Percentiles rank a stretch among this genome's conserved stretches.
These are phyloP conservation scores for Candida hungchunana DNA, from an alignment of 805 yeast species.

Conservation along the genomic window DNA sequence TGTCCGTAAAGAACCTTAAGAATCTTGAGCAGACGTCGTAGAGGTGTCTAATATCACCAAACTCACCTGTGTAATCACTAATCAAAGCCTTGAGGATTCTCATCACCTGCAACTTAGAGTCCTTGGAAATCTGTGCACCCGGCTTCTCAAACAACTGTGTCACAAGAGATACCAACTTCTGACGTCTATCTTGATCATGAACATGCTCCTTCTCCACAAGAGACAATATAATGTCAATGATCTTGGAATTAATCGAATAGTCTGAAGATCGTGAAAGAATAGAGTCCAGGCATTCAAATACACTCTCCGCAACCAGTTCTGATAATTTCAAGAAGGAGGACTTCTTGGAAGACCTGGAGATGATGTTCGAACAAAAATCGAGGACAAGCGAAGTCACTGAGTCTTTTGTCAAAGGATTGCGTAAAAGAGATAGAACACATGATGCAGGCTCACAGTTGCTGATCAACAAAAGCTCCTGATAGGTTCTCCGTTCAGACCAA, in stretches of 20 bases:
- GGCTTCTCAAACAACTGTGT: conserved; percentile 59
- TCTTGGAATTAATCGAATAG: conserved; percentile 46
- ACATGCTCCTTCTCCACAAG: conserved; percentile 57
- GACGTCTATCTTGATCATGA: conserved; percentile 49
- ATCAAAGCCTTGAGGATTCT: conserved; percentile 54
- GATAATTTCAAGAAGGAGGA: conserved; percentile 46
- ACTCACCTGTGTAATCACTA: conserved; percentile 46
- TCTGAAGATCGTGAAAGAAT: conserved; percentile 36
- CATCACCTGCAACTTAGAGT: conserved; percentile 54
- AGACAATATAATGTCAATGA: conserved; percentile 45
- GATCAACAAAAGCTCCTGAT: conserved; percentile 47
- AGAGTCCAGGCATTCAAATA: conserved; percentile 46
- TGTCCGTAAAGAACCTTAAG: conserved; percentile 55
- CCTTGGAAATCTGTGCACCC: conserved; percentile 42
- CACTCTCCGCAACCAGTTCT: conserved; percentile 54
- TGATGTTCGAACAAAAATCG: conserved; percentile 47
- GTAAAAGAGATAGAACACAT: conserved; percentile 53
- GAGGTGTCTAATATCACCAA: conserved; percentile 44
- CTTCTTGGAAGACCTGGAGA: conserved; percentile 35
- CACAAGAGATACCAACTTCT: conserved; percentile 51
- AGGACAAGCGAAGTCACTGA: conserved; percentile 54
- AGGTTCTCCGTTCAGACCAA: conserved; percentile 47
- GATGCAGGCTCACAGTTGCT: conserved; percentile 52
- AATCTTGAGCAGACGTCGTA: conserved; percentile 51
- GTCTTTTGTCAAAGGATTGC: conserved; percentile 58